Evolutionary conservation across 306 rosid species (phyloP).

Genomic region (Prunus mira): DNA sequence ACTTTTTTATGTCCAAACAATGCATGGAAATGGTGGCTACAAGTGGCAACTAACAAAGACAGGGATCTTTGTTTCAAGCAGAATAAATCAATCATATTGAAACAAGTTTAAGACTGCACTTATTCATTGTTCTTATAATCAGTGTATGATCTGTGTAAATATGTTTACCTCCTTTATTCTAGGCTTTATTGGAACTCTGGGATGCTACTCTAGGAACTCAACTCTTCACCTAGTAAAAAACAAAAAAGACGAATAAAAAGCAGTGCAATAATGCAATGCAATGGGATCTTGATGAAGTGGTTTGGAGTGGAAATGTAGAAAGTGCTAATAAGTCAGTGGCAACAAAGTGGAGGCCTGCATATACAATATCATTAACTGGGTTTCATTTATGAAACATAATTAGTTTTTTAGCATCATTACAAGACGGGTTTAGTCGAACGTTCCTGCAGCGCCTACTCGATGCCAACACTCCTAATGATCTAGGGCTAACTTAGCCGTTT

Average conservation of each 20-base stretch:
- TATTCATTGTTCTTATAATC: not conserved
- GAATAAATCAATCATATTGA: not conserved
- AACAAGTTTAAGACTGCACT: not conserved
- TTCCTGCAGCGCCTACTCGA: not conserved
- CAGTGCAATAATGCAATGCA: not conserved
- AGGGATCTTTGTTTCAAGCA: not conserved
- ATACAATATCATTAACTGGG: too few relatives aligned
- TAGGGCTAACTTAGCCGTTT: not conserved
- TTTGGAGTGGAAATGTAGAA: not conserved
- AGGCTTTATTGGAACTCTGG: conserved; percentile 1
- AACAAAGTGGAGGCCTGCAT: too few relatives aligned
- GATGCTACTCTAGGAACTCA: conserved; percentile 4
- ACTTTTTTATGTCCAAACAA: conserved; percentile 1
- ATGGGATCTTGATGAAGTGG: not conserved
- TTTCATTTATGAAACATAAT: too few relatives aligned
- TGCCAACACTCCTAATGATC: not conserved
- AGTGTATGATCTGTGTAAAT: not conserved
- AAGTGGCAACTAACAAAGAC: conserved; percentile 1
- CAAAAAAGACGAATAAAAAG: not conserved
- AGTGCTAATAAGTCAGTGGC: too few relatives aligned
- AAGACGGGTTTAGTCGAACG: too few relatives aligned
- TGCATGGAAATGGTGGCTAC: conserved; percentile 7
- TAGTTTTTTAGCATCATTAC: too few relatives aligned
- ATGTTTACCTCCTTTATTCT: conserved; percentile 2
- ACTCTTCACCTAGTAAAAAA: conserved; percentile 1